Conservation (phyloP, 495 filamentous ascomycete species). For the Chlorociboria aeruginascens region DNA sequence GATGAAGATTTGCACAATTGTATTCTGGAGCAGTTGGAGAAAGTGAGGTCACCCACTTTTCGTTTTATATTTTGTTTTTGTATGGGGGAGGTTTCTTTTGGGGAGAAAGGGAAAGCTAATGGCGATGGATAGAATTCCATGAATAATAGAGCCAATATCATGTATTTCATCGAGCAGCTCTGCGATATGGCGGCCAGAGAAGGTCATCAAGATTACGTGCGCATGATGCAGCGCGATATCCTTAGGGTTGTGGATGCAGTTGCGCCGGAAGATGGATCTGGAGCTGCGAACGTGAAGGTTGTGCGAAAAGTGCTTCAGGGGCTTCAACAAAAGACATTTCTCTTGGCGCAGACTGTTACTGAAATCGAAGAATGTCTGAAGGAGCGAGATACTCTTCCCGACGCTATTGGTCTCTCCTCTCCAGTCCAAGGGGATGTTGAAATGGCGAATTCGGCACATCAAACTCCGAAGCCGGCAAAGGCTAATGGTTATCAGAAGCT, state of each 20-base stretch:
- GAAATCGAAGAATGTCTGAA: constrained; percentile 74
- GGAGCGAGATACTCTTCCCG: constrained; percentile 35
- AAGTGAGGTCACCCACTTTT: constrained; percentile 37
- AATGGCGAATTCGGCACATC: constrained; percentile 18
- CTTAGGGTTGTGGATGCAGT: constrained; percentile 79
- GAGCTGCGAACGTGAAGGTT: constrained; percentile 89
- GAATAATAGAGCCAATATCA: constrained; percentile 96
- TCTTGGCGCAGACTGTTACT: constrained; percentile 51
- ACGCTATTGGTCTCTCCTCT: constrained; percentile 8
- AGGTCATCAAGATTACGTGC: constrained; percentile 61
- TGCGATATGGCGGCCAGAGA: constrained; percentile 76
- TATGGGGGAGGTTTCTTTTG: neutral
- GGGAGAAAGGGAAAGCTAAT: neutral
- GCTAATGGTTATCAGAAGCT: constrained; percentile 30
- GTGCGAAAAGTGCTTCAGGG: constrained; percentile 66
- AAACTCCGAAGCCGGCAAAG: constrained; percentile 15
- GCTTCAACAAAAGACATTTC: constrained; percentile 53
- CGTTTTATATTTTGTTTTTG: constrained; percentile 5
- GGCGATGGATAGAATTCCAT: constrained; percentile 52
- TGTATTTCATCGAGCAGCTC: constrained; percentile 96
- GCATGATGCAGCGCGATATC: constrained; percentile 92
- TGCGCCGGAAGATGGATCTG: constrained; percentile 75
- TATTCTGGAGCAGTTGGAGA: constrained; percentile 89
- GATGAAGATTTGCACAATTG: constrained; percentile 95
- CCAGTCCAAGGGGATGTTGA: constrained; percentile 24